phyloP scores from a whole-genome alignment of 106 monocot species.

The Gastrodia elata region DNA sequence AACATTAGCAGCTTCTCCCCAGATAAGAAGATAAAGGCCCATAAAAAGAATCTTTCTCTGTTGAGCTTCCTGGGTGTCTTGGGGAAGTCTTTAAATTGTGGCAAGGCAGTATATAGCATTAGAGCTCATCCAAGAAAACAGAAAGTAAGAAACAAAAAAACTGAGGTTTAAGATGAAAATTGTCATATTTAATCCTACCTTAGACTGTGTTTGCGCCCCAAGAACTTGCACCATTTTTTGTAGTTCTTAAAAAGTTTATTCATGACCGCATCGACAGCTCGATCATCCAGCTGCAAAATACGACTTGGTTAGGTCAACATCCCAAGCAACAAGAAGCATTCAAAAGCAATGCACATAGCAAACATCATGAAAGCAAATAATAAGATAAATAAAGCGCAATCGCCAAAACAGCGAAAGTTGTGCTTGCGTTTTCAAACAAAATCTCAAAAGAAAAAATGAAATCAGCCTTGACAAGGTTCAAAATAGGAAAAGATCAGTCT shows the following conservation, averaged over 20 bases:
- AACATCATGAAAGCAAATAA: too few relatives aligned
- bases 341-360: too few relatives aligned
- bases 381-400: too few relatives aligned
- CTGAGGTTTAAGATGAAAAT: too few relatives aligned
- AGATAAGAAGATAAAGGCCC: slow-evolving; percentile 95
- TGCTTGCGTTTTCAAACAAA: too few relatives aligned
- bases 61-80: slow-evolving; percentile 73
- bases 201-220: slow-evolving; percentile 89
- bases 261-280: slow-evolving; percentile 89
- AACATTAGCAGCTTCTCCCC: slow-evolving; percentile 94
- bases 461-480: too few relatives aligned
- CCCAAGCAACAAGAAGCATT: too few relatives aligned
- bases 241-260: slow-evolving; percentile 90
- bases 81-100: slow-evolving; percentile 50
- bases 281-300: slow-evolving; percentile 66
- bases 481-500: too few relatives aligned
- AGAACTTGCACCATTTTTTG: slow-evolving; percentile 92
- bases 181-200: slow-evolving; percentile 22
- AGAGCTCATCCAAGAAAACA: slow-evolving; percentile 5
- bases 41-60: slow-evolving; percentile 93
- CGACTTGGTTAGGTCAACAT: not conserved
- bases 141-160: not conserved
- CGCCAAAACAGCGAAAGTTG: too few relatives aligned
- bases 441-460: too few relatives aligned
- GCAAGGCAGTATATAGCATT: not conserved